Evolutionary conservation across 768 basidiomycete genomes (phyloP), one percentile per base, ranked within the genome.

Genomic region (Pulveroboletus sp.): DNA sequence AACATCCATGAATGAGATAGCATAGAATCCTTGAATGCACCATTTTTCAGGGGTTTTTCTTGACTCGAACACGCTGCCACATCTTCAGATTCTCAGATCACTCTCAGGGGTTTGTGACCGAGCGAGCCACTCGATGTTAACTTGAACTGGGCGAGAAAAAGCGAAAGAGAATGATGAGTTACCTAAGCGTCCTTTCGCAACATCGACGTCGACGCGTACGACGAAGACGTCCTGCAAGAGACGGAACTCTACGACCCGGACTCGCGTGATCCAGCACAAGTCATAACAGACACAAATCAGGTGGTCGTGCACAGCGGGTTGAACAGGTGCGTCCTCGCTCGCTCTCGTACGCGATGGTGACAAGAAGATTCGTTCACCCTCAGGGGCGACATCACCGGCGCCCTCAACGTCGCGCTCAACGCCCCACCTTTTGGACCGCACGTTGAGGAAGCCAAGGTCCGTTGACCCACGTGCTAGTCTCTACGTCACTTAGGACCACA

Each of bases 171-270:
- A 19, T n/a, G 7, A 29, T 29, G 12, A 12, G 12, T 50, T 48
- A 49, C 48, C n/a, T 57, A 57, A 57, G 40, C 56, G 27, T 81
- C 83, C 45, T 96, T 93, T 70, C 78, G 94, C 60, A 94, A 93
- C 71, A 92, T 96, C 71, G 86, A 97, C 73, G 86, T 97, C 63
- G 95, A 98, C 72, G 77, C 74, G 34, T 91, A 83, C 72, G 95
- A 98, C 64, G 95, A 97, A 68, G 95, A 97, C 60, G 79, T 83
- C 20, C 71, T 97, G 6, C 79, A 85, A 38, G 89, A 93, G 50
- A 80, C 80, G 14, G 93, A 95, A 57, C 80, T 97, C 24, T 94
- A 86, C 65, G 86, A 89, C 26, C 78, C 87, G 2, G 93, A 97
- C 63, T 85, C 90, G 7, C 76, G 93, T 44, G 81, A 82, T 43